phyloP scores from a whole-genome alignment of 768 basidiomycete genomes.

The Leccinum pellstonianum region DNA sequence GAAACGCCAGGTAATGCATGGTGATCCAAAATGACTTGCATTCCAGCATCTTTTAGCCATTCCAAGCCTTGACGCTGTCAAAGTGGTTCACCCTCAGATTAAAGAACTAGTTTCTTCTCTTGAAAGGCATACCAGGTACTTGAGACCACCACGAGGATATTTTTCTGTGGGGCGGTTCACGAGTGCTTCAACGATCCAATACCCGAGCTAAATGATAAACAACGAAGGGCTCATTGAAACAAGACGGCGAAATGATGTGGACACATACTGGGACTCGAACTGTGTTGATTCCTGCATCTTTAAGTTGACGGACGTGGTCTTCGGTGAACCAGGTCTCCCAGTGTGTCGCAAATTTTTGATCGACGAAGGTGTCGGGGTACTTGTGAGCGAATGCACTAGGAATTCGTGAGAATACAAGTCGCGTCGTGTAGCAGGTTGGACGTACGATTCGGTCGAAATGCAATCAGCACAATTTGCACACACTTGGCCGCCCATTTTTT shows the following conservation, averaged over 20 bases:
- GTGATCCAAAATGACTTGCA: constrained; percentile 65
- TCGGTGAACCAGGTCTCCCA: constrained; percentile 78
- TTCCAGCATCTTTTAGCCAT: constrained; percentile 60
- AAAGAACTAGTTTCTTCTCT: background rate
- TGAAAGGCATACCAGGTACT: constrained; percentile 49
- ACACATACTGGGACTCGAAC: constrained; percentile 68
- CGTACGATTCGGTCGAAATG: constrained; percentile 66
- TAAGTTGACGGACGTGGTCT: constrained; percentile 54
- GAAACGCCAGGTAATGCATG: constrained; percentile 74
- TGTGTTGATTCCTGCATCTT: constrained; percentile 62
- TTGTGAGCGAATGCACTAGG: constrained; percentile 58
- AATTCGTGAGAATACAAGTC: background rate
- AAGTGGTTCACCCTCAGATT: background rate
- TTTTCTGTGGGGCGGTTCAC: constrained; percentile 61
- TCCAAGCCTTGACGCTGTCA: constrained; percentile 59
- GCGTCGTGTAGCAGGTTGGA: background rate
- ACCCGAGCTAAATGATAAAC: constrained; percentile 55
- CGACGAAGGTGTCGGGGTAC: constrained; percentile 54
- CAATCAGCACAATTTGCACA: constrained; percentile 62
- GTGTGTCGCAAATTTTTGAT: constrained; percentile 57
- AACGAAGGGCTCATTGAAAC: background rate
- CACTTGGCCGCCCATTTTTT: constrained; percentile 65
- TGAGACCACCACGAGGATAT: constrained; percentile 69
- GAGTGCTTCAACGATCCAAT: constrained; percentile 76
- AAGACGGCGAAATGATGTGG: background rate